Percentiles rank a stretch among this genome's conserved stretches.
These are phyloP conservation scores for Wickerhamiella australiensis DNA, from an alignment of 805 yeast genomes.

Conservation along the genomic window DNA sequence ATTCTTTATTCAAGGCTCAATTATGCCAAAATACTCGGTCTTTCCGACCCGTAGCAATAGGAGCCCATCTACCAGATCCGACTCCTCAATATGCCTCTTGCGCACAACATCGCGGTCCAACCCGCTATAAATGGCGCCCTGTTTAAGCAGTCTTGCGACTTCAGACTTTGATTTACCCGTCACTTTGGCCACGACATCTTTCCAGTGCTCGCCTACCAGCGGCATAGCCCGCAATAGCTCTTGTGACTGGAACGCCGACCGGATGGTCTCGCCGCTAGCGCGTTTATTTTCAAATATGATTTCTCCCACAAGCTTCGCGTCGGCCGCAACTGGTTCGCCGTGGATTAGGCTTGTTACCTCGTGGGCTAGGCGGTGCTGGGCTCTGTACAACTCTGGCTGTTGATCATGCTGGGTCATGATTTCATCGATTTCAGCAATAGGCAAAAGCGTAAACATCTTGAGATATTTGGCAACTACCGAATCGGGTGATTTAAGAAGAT, in stretches of 20 bases:
- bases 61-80: slow-evolving; percentile 43
- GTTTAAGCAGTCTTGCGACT: slow-evolving; percentile 46
- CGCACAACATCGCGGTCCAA: slow-evolving; percentile 39
- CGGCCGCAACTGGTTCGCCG: slow-evolving; percentile 63
- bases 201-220: slow-evolving; percentile 34
- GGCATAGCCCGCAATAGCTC: slow-evolving; percentile 39
- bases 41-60: slow-evolving; percentile 68
- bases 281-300: slow-evolving; percentile 48
- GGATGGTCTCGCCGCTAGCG: slow-evolving; percentile 35
- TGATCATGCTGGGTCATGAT: slow-evolving; percentile 41
- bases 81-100: slow-evolving; percentile 39
- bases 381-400: slow-evolving; percentile 54
- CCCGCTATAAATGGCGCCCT: slow-evolving; percentile 69
- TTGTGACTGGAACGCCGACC: slow-evolving; percentile 47
- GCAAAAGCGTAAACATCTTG: slow-evolving; percentile 68
- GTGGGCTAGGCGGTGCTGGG: slow-evolving; percentile 65
- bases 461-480: slow-evolving; percentile 57
- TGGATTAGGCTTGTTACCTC: slow-evolving; percentile 83
- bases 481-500: slow-evolving; percentile 55
- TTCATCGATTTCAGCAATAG: slow-evolving; percentile 44
- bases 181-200: slow-evolving; percentile 40
- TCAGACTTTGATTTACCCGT: slow-evolving; percentile 36
- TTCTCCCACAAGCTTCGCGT: slow-evolving; percentile 54
- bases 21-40: slow-evolving; percentile 28
- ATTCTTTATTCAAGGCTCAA: too few species aligned